Percentiles rank a stretch among this genome's conserved stretches.
phyloP scores from a whole-genome alignment of 257 asterid species.

The Solanum verrucosum region DNA sequence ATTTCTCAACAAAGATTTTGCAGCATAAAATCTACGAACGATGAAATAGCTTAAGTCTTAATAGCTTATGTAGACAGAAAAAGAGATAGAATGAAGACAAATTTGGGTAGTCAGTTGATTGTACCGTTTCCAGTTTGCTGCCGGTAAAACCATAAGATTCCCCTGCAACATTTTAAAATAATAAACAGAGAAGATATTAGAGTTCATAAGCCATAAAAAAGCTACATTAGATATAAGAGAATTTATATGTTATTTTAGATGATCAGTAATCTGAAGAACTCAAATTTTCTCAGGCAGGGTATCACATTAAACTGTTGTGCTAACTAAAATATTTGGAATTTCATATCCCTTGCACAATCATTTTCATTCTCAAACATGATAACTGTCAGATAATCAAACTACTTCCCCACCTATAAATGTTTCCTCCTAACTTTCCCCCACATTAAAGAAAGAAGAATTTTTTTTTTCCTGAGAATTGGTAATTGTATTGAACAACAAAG shows the following conservation, averaged over 20 bases:
- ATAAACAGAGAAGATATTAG: not conserved
- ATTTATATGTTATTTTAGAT: not conserved
- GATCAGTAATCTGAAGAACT: not conserved
- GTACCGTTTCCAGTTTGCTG: conserved; percentile 77
- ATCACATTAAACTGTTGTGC: not conserved
- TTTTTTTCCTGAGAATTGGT: not conserved
- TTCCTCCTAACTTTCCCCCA: not conserved
- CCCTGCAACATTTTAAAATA: conserved; percentile 43
- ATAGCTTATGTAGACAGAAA: not conserved
- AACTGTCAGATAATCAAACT: not conserved
- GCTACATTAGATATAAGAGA: not conserved
- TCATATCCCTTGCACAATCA: not conserved
- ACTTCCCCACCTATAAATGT: not conserved
- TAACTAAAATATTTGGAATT: not conserved
- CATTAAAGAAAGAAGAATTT: not conserved
- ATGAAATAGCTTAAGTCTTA: not conserved
- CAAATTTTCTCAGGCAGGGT: not conserved
- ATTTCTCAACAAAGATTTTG: not conserved
- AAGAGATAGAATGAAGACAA: not conserved
- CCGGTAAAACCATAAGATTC: conserved; percentile 59
- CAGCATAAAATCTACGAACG: not conserved
- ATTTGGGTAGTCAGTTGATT: not conserved
- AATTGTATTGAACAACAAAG: not conserved
- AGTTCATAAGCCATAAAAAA: not conserved
- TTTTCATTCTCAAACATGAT: not conserved